Conservation (phyloP, 2,329 filamentous ascomycete species). For the Diplodia intermedia region DNA sequence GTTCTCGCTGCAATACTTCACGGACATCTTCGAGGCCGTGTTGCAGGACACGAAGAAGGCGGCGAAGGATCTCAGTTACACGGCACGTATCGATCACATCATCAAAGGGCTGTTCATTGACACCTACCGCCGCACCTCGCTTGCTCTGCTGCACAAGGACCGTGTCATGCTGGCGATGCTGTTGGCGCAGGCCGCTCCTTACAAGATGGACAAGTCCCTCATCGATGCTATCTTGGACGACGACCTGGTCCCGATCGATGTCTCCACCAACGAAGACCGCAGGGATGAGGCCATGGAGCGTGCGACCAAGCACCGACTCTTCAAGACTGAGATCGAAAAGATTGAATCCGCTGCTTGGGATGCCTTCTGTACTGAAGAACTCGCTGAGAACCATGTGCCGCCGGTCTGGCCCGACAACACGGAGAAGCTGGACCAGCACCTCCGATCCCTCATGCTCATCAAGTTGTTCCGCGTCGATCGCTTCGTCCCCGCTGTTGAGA, state of each 20-base stretch:
- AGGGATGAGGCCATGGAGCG: constrained; percentile 72
- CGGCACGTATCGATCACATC: constrained; percentile 84
- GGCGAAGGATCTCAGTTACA: constrained; percentile 73
- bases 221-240: constrained; percentile 87
- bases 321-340: constrained; percentile 74
- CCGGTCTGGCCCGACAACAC: constrained; percentile 71
- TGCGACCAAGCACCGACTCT: constrained; percentile 71
- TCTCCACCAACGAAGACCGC: constrained; percentile 71
- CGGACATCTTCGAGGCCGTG: constrained; percentile 95
- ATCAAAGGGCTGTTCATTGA: constrained; percentile 90
- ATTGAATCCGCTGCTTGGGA: constrained; percentile 74
- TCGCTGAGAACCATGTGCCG: constrained; percentile 85
- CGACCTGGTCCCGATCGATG: constrained; percentile 75
- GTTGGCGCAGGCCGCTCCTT: constrained; percentile 93
- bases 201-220: constrained; percentile 88
- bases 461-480: constrained; percentile 96
- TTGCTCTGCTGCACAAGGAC: constrained; percentile 91
- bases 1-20: constrained; percentile 97
- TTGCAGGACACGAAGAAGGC: constrained; percentile 80
- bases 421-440: constrained; percentile 73
- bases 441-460: constrained; percentile 85
- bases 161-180: constrained; percentile 93
- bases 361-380: constrained; percentile 81
- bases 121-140: constrained; percentile 90
- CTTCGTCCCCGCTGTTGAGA: constrained; percentile 90